phyloP scores from a whole-genome alignment of 129 eudicot species.

The Escallonia rubra region DNA sequence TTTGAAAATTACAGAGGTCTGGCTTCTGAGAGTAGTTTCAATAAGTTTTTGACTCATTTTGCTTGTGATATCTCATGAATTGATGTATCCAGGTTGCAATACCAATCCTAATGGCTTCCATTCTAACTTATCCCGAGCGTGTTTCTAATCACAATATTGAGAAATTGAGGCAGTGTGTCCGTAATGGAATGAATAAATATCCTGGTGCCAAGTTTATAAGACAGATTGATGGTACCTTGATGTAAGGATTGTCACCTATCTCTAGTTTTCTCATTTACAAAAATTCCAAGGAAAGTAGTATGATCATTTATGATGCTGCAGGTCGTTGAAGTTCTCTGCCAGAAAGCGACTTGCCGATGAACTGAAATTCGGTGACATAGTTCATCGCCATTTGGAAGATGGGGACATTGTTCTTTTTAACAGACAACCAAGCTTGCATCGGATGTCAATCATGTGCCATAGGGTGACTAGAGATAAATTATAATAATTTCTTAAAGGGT shows the following conservation, averaged over 20 bases:
- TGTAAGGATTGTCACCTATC: slow-evolving; percentile 39
- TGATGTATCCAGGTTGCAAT: slow-evolving; percentile 63
- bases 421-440: slow-evolving; percentile 97
- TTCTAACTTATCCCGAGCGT: slow-evolving; percentile 84
- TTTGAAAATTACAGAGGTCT: slow-evolving; percentile 86
- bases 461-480: slow-evolving; percentile 39
- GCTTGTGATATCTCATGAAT: slow-evolving; percentile 5
- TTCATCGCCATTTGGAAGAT: slow-evolving; percentile 89
- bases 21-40: slow-evolving; percentile 3
- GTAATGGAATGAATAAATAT: slow-evolving; percentile 78
- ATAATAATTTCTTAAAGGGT: not conserved
- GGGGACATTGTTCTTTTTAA: slow-evolving; percentile 90
- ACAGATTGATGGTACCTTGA: slow-evolving; percentile 64
- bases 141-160: slow-evolving; percentile 91
- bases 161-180: slow-evolving; percentile 81
- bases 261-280: not conserved
- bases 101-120: slow-evolving; percentile 83
- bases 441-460: slow-evolving; percentile 98
- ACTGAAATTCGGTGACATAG: slow-evolving; percentile 67
- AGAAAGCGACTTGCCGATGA: slow-evolving; percentile 83
- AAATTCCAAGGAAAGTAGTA: not conserved
- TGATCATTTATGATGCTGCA: slow-evolving; percentile 24
- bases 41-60: slow-evolving; percentile 9
- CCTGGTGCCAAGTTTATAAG: slow-evolving; percentile 90
- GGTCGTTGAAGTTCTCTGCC: slow-evolving; percentile 48